Percentiles rank a stretch among this genome's conserved stretches.
Evolutionary conservation across 345 rosid species (phyloP).

Genomic region (Lepidium africanum): DNA sequence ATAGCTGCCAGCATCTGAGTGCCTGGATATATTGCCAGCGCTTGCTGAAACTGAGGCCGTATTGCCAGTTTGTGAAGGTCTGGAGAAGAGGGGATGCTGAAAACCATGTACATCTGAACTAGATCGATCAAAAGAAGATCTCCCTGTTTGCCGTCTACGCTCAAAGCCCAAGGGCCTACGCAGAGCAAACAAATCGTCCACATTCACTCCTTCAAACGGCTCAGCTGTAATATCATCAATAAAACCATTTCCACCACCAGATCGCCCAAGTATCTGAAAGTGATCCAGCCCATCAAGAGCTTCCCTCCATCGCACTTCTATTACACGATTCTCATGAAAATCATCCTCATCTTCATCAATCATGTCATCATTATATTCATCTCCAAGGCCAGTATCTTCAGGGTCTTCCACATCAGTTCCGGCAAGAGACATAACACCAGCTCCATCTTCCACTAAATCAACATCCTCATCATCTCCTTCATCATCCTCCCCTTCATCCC

Average conservation of each 20-base stretch:
- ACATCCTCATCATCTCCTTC: constrained; percentile 95
- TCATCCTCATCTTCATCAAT: constrained; percentile 95
- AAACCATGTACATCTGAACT: constrained; percentile 71
- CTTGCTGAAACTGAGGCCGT: constrained; percentile 55
- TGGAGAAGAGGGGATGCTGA: constrained; percentile 83
- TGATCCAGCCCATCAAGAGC: constrained; percentile 93
- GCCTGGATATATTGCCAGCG: constrained; percentile 62
- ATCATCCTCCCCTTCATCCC: constrained; percentile 90
- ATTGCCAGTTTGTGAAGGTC: constrained; percentile 74
- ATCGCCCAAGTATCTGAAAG: constrained; percentile 83
- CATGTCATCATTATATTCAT: constrained; percentile 91
- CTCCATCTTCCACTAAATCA: constrained; percentile 89
- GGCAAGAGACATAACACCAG: constrained; percentile 86
- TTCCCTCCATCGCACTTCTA: constrained; percentile 96
- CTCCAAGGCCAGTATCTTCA: constrained; percentile 86
- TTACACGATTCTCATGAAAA: constrained; percentile 79
- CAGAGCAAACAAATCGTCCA: constrained; percentile 86
- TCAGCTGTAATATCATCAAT: constrained; percentile 91
- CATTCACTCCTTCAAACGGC: constrained; percentile 93
- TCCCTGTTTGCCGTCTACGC: constrained; percentile 68
- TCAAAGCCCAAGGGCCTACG: constrained; percentile 89
- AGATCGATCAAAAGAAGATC: constrained; percentile 69
- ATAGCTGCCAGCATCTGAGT: constrained; percentile 69
- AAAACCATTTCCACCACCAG: constrained; percentile 62
- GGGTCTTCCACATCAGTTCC: constrained; percentile 96